Percentiles rank a stretch among this genome's conserved stretches.
Evolutionary conservation across 129 eudicot genomes (phyloP).

Genomic region (Flaveria trinervia): DNA sequence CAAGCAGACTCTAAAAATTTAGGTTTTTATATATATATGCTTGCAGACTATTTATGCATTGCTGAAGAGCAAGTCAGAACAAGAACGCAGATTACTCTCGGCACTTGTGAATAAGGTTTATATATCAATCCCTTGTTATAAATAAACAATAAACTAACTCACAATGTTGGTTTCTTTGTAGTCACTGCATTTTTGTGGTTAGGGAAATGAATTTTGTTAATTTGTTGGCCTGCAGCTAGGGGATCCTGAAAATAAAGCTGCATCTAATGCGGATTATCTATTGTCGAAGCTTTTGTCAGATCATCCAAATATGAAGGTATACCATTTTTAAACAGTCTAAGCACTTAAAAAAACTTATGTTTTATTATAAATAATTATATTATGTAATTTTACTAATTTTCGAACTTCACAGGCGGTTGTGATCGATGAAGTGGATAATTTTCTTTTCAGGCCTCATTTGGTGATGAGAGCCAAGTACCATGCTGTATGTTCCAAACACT

Average conservation of each 20-base stretch:
- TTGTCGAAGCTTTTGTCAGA: constrained; percentile 81
- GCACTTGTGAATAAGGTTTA: constrained; percentile 88
- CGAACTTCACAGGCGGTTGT: constrained; percentile 73
- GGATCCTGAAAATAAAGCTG: constrained; percentile 94
- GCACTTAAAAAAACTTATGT: not conserved
- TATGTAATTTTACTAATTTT: not conserved
- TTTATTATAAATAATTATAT: not conserved
- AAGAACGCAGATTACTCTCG: constrained; percentile 85
- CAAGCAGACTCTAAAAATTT: not conserved
- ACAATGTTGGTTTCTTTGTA: not conserved
- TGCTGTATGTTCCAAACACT: constrained; percentile 58
- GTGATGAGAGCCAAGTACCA: constrained; percentile 87
- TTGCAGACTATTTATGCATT: constrained; percentile 72
- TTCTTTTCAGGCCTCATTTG: constrained; percentile 90
- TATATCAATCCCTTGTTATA: not conserved
- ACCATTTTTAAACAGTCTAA: constrained; percentile 10
- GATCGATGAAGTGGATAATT: constrained; percentile 93
- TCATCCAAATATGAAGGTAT: constrained; percentile 99
- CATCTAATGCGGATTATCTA: constrained; percentile 95
- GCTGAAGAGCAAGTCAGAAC: constrained; percentile 90
- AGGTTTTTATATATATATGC: not conserved
- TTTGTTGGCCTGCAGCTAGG: constrained; percentile 67
- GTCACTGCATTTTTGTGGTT: constrained; percentile 14
- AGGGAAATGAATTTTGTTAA: constrained; percentile 11
- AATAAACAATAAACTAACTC: not conserved